Evolutionary conservation across 257 asterid genomes (phyloP).

Genomic region (Salvia splendens): DNA sequence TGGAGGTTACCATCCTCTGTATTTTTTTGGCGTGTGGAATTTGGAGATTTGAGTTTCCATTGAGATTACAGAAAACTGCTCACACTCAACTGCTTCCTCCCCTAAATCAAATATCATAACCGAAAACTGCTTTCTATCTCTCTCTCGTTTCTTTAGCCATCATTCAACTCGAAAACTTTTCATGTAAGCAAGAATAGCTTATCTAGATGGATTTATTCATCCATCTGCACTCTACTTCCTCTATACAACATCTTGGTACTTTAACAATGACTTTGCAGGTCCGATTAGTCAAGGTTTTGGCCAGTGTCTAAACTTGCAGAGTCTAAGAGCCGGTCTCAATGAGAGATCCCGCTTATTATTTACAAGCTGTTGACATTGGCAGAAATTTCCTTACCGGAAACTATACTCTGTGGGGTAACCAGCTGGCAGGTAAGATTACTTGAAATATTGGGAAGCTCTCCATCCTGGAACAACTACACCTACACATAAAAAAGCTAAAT

Average conservation of each 20-base stretch:
- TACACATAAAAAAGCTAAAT: slow-evolving; percentile 59
- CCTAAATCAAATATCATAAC: not conserved
- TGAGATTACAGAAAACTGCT: not conserved
- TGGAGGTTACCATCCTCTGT: not conserved
- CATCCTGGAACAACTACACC: slow-evolving; percentile 58
- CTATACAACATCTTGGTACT: slow-evolving; percentile 54
- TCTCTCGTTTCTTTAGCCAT: slow-evolving; percentile 36
- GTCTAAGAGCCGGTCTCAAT: slow-evolving; percentile 63
- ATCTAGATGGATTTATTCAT: slow-evolving; percentile 56
- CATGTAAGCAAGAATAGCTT: slow-evolving; percentile 73
- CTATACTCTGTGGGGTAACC: slow-evolving; percentile 58
- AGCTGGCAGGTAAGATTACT: slow-evolving; percentile 61
- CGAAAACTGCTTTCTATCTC: not conserved
- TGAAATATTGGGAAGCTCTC: slow-evolving; percentile 57
- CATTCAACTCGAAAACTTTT: slow-evolving; percentile 44
- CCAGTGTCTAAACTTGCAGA: slow-evolving; percentile 46
- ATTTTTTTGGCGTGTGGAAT: not conserved
- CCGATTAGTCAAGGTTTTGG: slow-evolving; percentile 53
- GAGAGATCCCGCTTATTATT: slow-evolving; percentile 62
- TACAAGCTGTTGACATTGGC: slow-evolving; percentile 44
- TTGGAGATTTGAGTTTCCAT: not conserved
- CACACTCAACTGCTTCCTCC: not conserved
- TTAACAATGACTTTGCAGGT: slow-evolving; percentile 65
- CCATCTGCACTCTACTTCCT: slow-evolving; percentile 48
- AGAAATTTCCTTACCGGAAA: slow-evolving; percentile 64